These are phyloP conservation scores for Beauveria varroae DNA, from an alignment of 2,329 filamentous ascomycete species.

Conservation along the genomic window DNA sequence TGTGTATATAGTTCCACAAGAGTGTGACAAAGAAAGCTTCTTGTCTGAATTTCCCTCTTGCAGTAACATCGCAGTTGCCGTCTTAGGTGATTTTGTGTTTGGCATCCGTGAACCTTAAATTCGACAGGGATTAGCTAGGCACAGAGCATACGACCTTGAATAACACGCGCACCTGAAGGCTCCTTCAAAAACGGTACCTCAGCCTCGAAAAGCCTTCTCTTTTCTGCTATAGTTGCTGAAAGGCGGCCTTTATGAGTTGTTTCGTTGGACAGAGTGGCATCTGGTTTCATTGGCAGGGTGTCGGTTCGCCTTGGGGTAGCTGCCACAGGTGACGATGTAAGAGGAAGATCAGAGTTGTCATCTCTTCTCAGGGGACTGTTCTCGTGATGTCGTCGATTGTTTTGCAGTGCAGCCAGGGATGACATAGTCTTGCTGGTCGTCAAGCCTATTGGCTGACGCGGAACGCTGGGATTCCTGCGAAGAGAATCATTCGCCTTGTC, in stretches of 20 bases:
- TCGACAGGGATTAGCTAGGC: neutral
- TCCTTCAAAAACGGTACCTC: neutral
- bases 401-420: neutral
- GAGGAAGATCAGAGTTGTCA: neutral
- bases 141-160: neutral
- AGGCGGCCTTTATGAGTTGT: neutral
- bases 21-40: neutral
- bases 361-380: neutral
- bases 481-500: slow-evolving; percentile 16
- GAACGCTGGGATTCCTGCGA: neutral
- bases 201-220: slow-evolving; percentile 18
- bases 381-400: neutral
- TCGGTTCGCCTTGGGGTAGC: neutral
- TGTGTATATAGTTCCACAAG: neutral
- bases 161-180: neutral
- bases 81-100: neutral
- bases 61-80: neutral
- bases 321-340: neutral
- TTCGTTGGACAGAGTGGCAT: neutral
- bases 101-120: neutral
- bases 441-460: slow-evolving; percentile 12
- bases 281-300: neutral
- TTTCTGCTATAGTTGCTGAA: slow-evolving; percentile 18
- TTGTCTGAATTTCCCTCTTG: neutral
- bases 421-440: slow-evolving; percentile 4